Evolutionary conservation across 805 yeast genomes (phyloP).

Genomic region (Kazachstania kunashirensis): DNA sequence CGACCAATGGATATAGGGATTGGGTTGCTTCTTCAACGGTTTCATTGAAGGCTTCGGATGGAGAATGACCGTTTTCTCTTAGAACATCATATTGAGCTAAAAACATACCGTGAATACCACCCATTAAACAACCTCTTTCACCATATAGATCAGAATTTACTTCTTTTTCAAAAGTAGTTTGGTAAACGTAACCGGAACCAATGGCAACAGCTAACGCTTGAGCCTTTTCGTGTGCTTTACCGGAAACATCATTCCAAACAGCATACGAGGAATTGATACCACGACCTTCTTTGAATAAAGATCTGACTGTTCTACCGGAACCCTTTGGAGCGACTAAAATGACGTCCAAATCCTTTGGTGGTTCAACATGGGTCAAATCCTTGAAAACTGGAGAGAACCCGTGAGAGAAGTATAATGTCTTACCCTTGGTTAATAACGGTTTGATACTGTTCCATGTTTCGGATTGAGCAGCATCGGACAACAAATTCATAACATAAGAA

Average conservation of each 20-base stretch:
- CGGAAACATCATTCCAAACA: slow-evolving; percentile 98
- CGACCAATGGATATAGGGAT: slow-evolving; percentile 96
- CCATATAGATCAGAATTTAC: slow-evolving; percentile 99
- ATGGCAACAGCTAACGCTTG: slow-evolving; percentile 97
- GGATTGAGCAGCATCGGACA: slow-evolving; percentile 98
- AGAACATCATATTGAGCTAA: slow-evolving; percentile 99
- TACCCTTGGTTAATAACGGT: slow-evolving; percentile 91
- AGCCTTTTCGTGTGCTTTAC: slow-evolving; percentile 98
- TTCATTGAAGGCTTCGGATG: slow-evolving; percentile 99
- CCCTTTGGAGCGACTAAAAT: slow-evolving; percentile 99
- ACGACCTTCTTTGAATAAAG: slow-evolving; percentile 99
- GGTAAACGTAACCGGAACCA: slow-evolving; percentile 99
- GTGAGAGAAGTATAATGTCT: slow-evolving; percentile 98
- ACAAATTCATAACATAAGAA: slow-evolving; percentile 92
- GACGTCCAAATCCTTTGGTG: slow-evolving; percentile 91
- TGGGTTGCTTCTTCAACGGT: slow-evolving; percentile 99
- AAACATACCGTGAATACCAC: slow-evolving; percentile 99
- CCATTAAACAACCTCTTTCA: slow-evolving; percentile 99
- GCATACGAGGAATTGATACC: slow-evolving; percentile 99
- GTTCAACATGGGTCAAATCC: slow-evolving; percentile 90
- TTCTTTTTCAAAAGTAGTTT: slow-evolving; percentile 98
- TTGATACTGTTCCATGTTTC: slow-evolving; percentile 87
- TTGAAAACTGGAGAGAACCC: slow-evolving; percentile 99
- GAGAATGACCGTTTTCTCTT: slow-evolving; percentile 99
- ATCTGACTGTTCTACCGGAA: slow-evolving; percentile 99